Evolutionary conservation across 169 alveolate genomes (phyloP).

Genomic region (Cystoisospora suis): DNA sequence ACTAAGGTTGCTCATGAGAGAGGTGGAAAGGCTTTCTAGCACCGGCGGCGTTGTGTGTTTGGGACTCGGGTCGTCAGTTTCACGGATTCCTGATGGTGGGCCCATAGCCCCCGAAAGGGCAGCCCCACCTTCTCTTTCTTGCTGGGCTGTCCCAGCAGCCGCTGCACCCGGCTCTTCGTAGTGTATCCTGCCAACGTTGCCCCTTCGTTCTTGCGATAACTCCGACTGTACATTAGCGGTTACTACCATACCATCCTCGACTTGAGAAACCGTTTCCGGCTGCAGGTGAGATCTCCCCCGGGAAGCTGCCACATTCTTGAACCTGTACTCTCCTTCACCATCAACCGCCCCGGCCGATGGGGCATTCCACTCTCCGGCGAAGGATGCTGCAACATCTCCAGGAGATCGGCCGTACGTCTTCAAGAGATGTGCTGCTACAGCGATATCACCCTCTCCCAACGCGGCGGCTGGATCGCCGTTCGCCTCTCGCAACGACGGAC

Average conservation of each 20-base stretch:
- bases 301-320: background rate
- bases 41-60: no score
- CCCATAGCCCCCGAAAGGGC: no score
- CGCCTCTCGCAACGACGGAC: background rate
- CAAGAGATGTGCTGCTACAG: slow-evolving; percentile 7
- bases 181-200: background rate
- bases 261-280: no score
- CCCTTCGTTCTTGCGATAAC: background rate
- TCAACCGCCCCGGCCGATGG: background rate
- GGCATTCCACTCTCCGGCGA: background rate
- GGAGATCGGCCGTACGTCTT: background rate
- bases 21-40: no score
- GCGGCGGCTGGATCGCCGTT: background rate
- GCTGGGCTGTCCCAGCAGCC: no score
- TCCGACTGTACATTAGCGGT: background rate
- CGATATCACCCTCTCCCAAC: background rate
- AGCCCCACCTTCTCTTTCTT: no score
- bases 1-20: no score
- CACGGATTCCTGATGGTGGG: no score
- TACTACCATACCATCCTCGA: no score
- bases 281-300: no score
- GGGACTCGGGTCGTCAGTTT: no score
- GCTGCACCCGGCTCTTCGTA: background rate
- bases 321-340: background rate
- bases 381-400: background rate